phyloP scores from a whole-genome alignment of 768 basidiomycete species.

The Collybiopsis confluens region DNA sequence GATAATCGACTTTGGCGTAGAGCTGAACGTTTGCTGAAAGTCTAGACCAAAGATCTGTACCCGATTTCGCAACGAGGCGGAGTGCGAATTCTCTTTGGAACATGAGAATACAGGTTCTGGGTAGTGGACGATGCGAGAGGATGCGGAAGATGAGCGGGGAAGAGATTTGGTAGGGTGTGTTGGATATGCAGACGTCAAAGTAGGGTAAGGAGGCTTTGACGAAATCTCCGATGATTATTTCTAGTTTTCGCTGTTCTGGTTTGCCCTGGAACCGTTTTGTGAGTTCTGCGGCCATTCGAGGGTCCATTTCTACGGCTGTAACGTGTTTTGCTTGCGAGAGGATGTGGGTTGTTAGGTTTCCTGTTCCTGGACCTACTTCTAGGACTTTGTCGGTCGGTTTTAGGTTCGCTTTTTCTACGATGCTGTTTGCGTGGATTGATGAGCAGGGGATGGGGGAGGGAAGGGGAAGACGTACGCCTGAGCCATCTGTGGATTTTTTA shows the following conservation, averaged over 20 bases:
- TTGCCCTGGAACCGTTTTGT: conserved; percentile 97
- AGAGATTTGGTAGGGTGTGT: conserved; percentile 99
- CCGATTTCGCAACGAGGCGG: conserved; percentile 82
- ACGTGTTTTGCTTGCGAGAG: conserved; percentile 90
- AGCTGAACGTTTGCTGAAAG: conserved; percentile 96
- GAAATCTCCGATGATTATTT: conserved; percentile 95
- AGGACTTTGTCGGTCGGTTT: conserved; percentile 94
- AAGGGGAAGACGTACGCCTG: conserved; percentile 78
- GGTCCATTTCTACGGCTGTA: conserved; percentile 96
- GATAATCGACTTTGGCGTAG: conserved; percentile 92
- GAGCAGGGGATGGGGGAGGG: background rate
- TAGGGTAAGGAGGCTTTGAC: conserved; percentile 97
- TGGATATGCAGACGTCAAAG: conserved; percentile 98
- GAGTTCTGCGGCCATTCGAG: conserved; percentile 97
- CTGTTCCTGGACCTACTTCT: conserved; percentile 97
- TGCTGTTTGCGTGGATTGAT: conserved; percentile 30
- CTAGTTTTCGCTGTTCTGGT: conserved; percentile 92
- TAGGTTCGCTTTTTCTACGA: conserved; percentile 78
- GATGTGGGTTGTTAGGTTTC: conserved; percentile 92
- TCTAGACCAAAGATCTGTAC: conserved; percentile 85
- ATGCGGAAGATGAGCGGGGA: conserved; percentile 96
- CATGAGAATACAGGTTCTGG: conserved; percentile 96
- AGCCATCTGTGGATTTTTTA: conserved; percentile 89
- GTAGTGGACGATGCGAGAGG: conserved; percentile 91
- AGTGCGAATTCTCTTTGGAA: conserved; percentile 99